These are phyloP conservation scores for Penicillium sclerotigenum DNA, from an alignment of 2,329 filamentous ascomycete species.

Conservation along the genomic window DNA sequence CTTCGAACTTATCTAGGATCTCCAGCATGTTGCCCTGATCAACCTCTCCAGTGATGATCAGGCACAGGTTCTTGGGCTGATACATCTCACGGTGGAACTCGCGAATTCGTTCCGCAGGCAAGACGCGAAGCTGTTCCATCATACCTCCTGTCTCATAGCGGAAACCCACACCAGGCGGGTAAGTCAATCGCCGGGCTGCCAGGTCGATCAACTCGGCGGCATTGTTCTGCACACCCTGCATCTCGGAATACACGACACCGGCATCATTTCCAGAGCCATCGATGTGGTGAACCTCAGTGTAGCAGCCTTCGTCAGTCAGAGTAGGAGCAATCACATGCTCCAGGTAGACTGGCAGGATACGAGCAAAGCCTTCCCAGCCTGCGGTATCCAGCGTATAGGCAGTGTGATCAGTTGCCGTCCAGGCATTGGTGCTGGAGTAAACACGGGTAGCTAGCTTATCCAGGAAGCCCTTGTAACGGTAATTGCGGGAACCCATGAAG, in stretches of 20 bases:
- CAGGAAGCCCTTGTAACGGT: slow-evolving; percentile 89
- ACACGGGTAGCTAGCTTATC: slow-evolving; percentile 91
- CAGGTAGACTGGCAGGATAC: slow-evolving; percentile 90
- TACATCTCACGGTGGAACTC: slow-evolving; percentile 96
- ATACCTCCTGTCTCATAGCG: slow-evolving; percentile 97
- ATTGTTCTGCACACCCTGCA: slow-evolving; percentile 91
- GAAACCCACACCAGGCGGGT: slow-evolving; percentile 86
- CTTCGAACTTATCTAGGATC: slow-evolving; percentile 84
- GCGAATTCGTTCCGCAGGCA: slow-evolving; percentile 88
- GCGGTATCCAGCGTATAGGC: slow-evolving; percentile 94
- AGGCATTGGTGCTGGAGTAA: slow-evolving; percentile 93
- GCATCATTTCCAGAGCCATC: slow-evolving; percentile 93
- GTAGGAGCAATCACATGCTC: slow-evolving; percentile 92
- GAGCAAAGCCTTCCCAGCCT: slow-evolving; percentile 94
- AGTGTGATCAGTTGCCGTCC: slow-evolving; percentile 95
- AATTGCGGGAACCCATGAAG: slow-evolving; percentile 90
- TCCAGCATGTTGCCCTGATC: slow-evolving; percentile 75
- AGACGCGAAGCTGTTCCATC: slow-evolving; percentile 82
- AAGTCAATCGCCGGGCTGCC: slow-evolving; percentile 72
- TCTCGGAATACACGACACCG: slow-evolving; percentile 96
- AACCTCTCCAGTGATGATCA: slow-evolving; percentile 89
- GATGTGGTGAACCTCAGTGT: slow-evolving; percentile 94
- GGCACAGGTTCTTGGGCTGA: slow-evolving; percentile 88
- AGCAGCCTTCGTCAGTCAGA: slow-evolving; percentile 85
- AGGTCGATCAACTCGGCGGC: slow-evolving; percentile 85